A percentile compares a stretch with the other conserved stretches of the same genome.
Conservation (phyloP, 2,329 filamentous ascomycete species). For the Onygenales sp. region DNA sequence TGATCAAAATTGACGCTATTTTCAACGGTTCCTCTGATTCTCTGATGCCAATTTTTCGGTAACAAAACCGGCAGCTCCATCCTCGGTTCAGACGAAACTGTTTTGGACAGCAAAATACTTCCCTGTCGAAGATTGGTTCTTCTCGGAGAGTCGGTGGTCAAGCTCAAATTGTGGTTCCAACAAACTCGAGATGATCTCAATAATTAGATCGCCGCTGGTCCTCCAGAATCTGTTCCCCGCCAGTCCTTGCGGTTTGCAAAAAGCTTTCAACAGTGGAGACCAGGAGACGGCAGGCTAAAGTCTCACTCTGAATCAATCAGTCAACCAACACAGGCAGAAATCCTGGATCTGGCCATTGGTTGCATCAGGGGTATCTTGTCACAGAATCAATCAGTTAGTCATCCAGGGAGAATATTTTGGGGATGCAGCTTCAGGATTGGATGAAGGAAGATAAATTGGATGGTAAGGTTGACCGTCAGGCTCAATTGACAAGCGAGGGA, state of each 20-base stretch:
- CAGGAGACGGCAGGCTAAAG: not conserved
- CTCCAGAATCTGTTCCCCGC: not conserved
- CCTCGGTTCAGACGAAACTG: no score
- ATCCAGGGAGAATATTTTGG: not conserved
- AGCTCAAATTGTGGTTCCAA: not conserved
- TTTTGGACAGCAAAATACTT: not conserved
- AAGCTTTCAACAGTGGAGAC: not conserved
- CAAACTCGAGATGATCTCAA: not conserved
- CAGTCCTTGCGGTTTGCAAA: not conserved
- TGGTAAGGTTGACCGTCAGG: constrained; percentile 4
- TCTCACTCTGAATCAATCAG: not conserved
- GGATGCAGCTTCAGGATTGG: not conserved
- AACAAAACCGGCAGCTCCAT: no score
- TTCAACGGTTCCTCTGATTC: no score
- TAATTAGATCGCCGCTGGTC: not conserved
- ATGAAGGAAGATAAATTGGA: not conserved
- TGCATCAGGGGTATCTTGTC: not conserved
- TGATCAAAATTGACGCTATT: no score
- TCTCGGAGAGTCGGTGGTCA: not conserved
- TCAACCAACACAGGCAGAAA: not conserved
- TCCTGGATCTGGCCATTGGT: not conserved
- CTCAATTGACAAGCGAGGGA: not conserved
- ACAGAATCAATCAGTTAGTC: not conserved
- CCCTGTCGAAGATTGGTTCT: not conserved
- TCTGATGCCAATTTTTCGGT: no score